Evolutionary conservation across 306 rosid genomes (phyloP).

Genomic region (Benincasa hispida): DNA sequence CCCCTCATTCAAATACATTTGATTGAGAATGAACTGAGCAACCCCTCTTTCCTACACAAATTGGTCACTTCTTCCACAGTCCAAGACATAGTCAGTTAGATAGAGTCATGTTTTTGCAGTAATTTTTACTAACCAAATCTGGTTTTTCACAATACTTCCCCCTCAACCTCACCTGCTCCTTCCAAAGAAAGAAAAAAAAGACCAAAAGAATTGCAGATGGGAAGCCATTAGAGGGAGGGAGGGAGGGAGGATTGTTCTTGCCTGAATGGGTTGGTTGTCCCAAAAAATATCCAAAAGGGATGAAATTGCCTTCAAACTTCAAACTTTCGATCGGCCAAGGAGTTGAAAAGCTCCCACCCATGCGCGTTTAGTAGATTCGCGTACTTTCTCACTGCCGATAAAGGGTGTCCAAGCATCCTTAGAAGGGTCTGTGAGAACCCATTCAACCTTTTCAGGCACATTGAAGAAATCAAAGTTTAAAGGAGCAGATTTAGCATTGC

Average conservation of each 20-base stretch:
- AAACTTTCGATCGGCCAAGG: slow-evolving; percentile 1
- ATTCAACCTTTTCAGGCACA: slow-evolving; percentile 38
- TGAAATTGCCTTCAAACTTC: not conserved
- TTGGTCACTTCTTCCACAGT: not conserved
- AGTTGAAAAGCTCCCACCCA: slow-evolving; percentile 34
- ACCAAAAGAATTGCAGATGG: not conserved
- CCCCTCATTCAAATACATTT: not conserved
- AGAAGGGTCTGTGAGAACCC: slow-evolving; percentile 38
- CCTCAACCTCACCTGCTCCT: slow-evolving; percentile 10
- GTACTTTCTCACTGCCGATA: slow-evolving; percentile 18
- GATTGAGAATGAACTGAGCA: not conserved
- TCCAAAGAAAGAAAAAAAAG: not conserved
- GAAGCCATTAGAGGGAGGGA: slow-evolving; percentile 4
- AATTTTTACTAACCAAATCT: not conserved
- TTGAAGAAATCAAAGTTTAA: slow-evolving; percentile 25
- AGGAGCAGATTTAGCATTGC: slow-evolving; percentile 11
- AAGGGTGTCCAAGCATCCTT: slow-evolving; percentile 37
- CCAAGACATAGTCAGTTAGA: not conserved
- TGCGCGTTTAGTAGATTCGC: slow-evolving; percentile 20
- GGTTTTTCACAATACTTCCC: slow-evolving; percentile 1
- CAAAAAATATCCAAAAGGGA: not conserved
- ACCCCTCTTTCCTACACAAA: not conserved
- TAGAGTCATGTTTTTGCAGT: slow-evolving; percentile 1
- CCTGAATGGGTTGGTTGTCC: not conserved
- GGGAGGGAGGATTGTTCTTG: not conserved